These are phyloP conservation scores for Tulasnella calospora DNA, from an alignment of 768 basidiomycete species.

Conservation along the genomic window DNA sequence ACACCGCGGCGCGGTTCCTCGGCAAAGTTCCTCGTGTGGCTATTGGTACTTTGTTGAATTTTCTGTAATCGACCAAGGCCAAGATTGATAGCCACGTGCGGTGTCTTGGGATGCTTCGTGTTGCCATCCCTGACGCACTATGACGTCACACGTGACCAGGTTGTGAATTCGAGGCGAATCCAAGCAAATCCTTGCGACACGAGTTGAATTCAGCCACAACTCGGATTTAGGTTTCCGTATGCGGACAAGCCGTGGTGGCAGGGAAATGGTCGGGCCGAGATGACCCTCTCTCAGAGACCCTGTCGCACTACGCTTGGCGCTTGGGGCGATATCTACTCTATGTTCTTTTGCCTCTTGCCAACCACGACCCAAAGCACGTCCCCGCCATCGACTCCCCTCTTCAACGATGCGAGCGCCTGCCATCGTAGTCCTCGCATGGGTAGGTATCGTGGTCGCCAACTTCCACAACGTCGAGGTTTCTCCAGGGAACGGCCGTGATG, in stretches of 20 bases:
- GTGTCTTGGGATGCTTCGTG: background rate
- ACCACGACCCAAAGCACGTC: background rate
- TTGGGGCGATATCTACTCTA: background rate
- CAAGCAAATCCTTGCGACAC: no score
- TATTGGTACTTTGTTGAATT: background rate
- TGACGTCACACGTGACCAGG: background rate
- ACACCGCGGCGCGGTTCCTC: conserved; percentile 87
- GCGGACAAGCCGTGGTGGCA: background rate
- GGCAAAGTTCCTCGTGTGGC: no score
- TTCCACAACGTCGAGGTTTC: background rate
- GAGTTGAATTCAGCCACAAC: no score
- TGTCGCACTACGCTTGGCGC: background rate
- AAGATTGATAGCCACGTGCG: background rate
- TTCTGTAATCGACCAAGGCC: no score
- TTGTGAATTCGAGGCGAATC: no score
- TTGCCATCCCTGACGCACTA: background rate
- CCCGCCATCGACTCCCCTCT: background rate
- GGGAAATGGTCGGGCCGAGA: background rate
- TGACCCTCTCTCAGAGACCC: background rate
- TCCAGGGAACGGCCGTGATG: background rate
- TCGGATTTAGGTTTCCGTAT: background rate
- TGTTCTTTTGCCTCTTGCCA: background rate
- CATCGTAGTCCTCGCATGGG: background rate
- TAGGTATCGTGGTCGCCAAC: background rate
- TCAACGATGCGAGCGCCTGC: background rate